Evolutionary conservation across 768 basidiomycete genomes (phyloP), one percentile per base, ranked within the genome.

Genomic region (Psilocybe tampanensis): DNA sequence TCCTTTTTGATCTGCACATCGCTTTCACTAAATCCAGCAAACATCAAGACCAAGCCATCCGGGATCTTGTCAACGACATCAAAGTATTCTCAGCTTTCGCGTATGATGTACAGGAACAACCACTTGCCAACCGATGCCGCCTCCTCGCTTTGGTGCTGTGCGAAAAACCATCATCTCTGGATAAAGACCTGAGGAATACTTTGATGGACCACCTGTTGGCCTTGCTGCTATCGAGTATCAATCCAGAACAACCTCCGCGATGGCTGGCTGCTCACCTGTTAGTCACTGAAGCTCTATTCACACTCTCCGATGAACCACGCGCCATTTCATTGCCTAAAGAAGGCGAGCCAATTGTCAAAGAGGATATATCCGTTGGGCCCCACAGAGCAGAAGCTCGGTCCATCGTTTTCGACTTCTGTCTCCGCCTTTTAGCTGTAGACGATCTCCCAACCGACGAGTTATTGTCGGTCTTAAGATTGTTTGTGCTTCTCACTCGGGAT

Each of bases 211-310:
- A 80, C 55, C 74, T 94, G 21, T 71, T 94, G 18, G 85, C 85
- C 2, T 70, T 93, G 13, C 75, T 94, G 26, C 74, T 85, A 19
- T 86, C 89, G 11, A 80, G 77, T 54, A 72, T 74, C 43, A 81
- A 84, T 53, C 74, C 78, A 2, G 81, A 80, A n/a, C 82, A 83
- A 50, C 78, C 83, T 26, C 94, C 96, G 8, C 86, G 84, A 65
- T 99, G 97, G 97, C 81, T 96, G 4, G 86, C 94, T 1, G 82
- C 92, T 1, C 86, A 90, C 64, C 78, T 98, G 12, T 82, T 97
- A 12, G 90, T 95, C 48, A 86, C 88, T 6, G 95, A 99, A 67
- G 85, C 89, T 17, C 74, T 98, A 44, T 80, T 98, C 29, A 86
- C 86, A 17, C 75, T 89, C 18, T 84, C 88, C 1, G 90, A 92